A percentile compares a stretch with the other conserved stretches of the same genome.
phyloP scores from a whole-genome alignment of 306 rosid genomes.

The Rosa rugosa region DNA sequence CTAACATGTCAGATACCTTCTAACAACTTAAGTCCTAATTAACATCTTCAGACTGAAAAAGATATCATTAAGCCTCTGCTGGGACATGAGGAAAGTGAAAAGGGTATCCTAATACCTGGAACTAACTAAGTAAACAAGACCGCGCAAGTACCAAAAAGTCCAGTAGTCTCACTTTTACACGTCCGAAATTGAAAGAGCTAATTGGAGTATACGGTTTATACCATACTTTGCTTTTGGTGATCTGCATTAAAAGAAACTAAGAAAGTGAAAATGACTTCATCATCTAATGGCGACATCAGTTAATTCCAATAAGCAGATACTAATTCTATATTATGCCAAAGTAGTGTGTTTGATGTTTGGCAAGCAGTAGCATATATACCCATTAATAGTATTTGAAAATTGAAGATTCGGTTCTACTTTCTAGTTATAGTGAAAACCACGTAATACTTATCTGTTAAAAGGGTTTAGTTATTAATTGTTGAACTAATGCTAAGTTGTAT shows the following conservation, averaged over 20 bases:
- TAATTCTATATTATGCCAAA: background rate
- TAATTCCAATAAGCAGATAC: background rate
- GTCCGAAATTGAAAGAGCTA: background rate
- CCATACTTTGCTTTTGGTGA: background rate
- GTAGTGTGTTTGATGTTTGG: background rate
- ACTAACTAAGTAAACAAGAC: background rate
- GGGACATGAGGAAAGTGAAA: no score
- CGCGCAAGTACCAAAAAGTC: background rate
- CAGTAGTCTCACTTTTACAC: background rate
- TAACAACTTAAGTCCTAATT: no score
- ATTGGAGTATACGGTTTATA: background rate
- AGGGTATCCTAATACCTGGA: no score
- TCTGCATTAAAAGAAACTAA: background rate
- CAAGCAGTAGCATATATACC: background rate
- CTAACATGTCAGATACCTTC: no score
- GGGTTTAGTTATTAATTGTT: background rate
- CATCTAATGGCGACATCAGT: background rate
- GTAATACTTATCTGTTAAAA: background rate
- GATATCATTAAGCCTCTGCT: no score
- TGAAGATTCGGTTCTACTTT: background rate
- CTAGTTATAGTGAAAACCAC: background rate
- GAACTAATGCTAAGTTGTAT: background rate
- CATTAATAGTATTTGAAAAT: background rate
- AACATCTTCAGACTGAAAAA: no score
- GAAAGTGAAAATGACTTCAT: background rate